These are phyloP conservation scores for Aspergillus japonicus DNA, from an alignment of 2,329 filamentous ascomycete genomes.

Conservation along the genomic window DNA sequence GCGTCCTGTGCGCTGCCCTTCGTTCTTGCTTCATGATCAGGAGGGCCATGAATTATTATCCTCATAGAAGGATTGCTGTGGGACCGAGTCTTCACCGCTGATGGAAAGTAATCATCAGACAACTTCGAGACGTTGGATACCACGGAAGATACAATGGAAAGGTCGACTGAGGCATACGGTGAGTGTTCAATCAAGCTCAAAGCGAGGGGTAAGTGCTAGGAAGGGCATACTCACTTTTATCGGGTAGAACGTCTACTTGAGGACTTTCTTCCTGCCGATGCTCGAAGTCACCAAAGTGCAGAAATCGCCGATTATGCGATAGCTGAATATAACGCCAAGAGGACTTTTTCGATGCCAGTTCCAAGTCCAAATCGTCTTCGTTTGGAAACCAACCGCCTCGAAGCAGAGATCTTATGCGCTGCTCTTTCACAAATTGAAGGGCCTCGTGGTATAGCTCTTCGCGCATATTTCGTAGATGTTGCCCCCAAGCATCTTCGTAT, in stretches of 20 bases:
- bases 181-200: conserved; percentile 4
- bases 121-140: conserved; percentile 84
- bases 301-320: conserved; percentile 83
- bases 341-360: conserved; percentile 45
- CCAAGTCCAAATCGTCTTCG: conserved; percentile 51
- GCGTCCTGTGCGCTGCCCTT: conserved; percentile 34
- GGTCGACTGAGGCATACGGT: conserved; percentile 60
- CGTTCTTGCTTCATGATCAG: conserved; percentile 31
- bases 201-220: neutral
- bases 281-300: conserved; percentile 87
- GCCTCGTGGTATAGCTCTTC: conserved; percentile 90
- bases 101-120: conserved; percentile 50
- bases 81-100: conserved; percentile 47
- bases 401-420: conserved; percentile 84
- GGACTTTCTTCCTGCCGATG: conserved; percentile 64
- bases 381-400: conserved; percentile 83
- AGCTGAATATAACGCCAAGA: conserved; percentile 80
- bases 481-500: conserved; percentile 93
- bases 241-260: conserved; percentile 67
- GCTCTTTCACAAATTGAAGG: conserved; percentile 94
- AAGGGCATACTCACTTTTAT: conserved; percentile 60
- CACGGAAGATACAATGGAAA: conserved; percentile 84
- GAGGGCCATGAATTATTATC: conserved; percentile 84
- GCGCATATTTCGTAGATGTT: conserved; percentile 83
- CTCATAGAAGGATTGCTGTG: conserved; percentile 61